Evolutionary conservation across 2,329 filamentous ascomycete species (phyloP), one percentile per base, ranked within the genome.

Genomic region (Pseudogymnoascus sp.): DNA sequence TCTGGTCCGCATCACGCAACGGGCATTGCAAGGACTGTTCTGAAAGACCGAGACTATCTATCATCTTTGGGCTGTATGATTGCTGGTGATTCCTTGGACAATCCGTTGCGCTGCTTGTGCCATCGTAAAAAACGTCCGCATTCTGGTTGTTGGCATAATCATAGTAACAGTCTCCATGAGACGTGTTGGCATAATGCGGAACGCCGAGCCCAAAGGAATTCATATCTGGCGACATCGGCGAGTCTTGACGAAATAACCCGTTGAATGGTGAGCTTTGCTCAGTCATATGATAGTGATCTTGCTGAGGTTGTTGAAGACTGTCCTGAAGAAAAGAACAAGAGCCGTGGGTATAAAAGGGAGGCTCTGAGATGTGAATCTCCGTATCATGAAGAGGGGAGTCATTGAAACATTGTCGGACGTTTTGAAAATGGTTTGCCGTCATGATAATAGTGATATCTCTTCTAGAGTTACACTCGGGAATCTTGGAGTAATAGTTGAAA

Each of bases 401-500:
- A 58, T n/a, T 18, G 47, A 58, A 58, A 58, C 57, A 18, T 38
- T 39, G 57, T n/a, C 47, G 9, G 28, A 16, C 47, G 32, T 39
- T 58, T 58, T 37, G 32, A 58, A 37, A 58, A 20, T 38, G 25
- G 57, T 58, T 58, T 58, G 57, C 20, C 12, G 57, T 18, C 57
- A 58, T 58, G 57, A 9, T 58, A 22, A 58, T 54, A 22, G 12
- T 54, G 47, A 54, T 32, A 20, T 28, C 43, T 54, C n/a, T 20
- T 32, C 28, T 54, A 54, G 47, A 54, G 47, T 54, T 54, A 54
- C 47, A 54, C 47, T 54, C 28, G 47, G 47, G 28, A 54, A 32
- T 54, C 47, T 54, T 54, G 47, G 20, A 54, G 47, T 54, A 54
- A 54, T 54, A 32, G 8, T 16, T 54, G 47, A 54, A 54, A 54